phyloP scores from a whole-genome alignment of 2,329 filamentous ascomycete species.

The Phaeosphaeriaceae sp. region DNA sequence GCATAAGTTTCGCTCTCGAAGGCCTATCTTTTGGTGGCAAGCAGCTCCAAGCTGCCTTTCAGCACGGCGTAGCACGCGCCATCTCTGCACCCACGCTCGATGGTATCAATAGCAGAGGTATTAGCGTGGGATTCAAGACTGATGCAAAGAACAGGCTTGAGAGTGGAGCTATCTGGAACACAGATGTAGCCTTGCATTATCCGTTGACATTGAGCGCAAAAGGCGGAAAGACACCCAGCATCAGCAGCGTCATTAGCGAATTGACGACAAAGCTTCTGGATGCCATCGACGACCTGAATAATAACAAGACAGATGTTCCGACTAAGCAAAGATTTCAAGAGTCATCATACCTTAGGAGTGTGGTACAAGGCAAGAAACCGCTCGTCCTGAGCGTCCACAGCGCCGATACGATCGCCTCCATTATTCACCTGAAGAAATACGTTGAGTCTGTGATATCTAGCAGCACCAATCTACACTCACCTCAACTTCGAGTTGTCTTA shows the following conservation, averaged over 20 bases:
- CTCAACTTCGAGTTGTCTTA: slow-evolving; percentile 60
- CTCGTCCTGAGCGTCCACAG: slow-evolving; percentile 67
- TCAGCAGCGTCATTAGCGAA: slow-evolving; percentile 59
- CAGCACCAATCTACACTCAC: not conserved
- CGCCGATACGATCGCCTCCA: slow-evolving; percentile 66
- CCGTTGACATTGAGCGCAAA: slow-evolving; percentile 60
- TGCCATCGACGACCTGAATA: slow-evolving; percentile 48
- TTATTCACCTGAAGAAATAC: slow-evolving; percentile 64
- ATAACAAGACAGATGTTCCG: slow-evolving; percentile 40
- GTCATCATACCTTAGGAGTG: slow-evolving; percentile 59
- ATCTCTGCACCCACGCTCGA: slow-evolving; percentile 46
- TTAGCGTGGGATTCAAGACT: slow-evolving; percentile 46
- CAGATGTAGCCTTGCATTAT: slow-evolving; percentile 51
- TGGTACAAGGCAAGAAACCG: slow-evolving; percentile 61
- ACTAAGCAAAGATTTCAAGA: slow-evolving; percentile 35
- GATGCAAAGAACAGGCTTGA: slow-evolving; percentile 43
- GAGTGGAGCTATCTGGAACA: slow-evolving; percentile 48
- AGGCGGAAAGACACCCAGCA: slow-evolving; percentile 44
- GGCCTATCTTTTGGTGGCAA: slow-evolving; percentile 51
- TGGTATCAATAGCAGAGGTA: slow-evolving; percentile 43
- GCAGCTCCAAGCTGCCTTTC: slow-evolving; percentile 45
- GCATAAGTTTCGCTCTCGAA: slow-evolving; percentile 63
- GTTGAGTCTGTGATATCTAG: slow-evolving; percentile 52
- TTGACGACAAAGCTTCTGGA: slow-evolving; percentile 63
- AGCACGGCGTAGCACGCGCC: slow-evolving; percentile 48